Percentiles rank a stretch among this genome's conserved stretches.
These are phyloP conservation scores for Geranomyces michiganensis DNA, from an alignment of 192 early-diverging fungal species.

Conservation along the genomic window DNA sequence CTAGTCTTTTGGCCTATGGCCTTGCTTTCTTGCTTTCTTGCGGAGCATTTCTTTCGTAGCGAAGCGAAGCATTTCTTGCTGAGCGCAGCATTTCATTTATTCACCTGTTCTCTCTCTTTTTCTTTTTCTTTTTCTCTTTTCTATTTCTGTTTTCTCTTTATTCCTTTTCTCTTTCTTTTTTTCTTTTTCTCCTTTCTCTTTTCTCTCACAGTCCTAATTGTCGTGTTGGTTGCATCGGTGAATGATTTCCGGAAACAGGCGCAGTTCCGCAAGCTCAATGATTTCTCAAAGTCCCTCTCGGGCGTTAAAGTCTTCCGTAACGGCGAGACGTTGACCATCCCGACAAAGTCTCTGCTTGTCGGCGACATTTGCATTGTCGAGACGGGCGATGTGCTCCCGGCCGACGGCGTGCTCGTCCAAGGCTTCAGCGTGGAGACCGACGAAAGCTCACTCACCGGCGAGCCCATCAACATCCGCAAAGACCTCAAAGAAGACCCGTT, in stretches of 20 bases:
- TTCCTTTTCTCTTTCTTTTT: neutral
- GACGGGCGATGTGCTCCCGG: conserved; percentile 92
- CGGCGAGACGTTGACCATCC: conserved; percentile 73
- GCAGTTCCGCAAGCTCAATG: conserved; percentile 57
- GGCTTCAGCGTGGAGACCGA: conserved; percentile 84
- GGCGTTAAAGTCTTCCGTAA: conserved; percentile 64
- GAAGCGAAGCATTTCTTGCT: too few species aligned
- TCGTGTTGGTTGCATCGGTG: conserved; percentile 87
- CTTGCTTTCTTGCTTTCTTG: too few species aligned
- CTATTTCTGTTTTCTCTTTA: too few species aligned
- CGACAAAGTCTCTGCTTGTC: conserved; percentile 79
- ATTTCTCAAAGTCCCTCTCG: conserved; percentile 44
- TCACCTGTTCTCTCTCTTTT: neutral
- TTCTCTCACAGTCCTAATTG: conserved; percentile 70
- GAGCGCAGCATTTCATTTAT: too few species aligned
- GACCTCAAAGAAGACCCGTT: conserved; percentile 71
- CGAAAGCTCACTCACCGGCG: conserved; percentile 91
- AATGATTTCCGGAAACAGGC: conserved; percentile 66
- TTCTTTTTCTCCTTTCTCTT: neutral
- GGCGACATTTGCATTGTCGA: conserved; percentile 88
- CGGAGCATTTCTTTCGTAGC: too few species aligned
- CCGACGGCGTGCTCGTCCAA: conserved; percentile 84
- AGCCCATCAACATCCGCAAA: conserved; percentile 86
- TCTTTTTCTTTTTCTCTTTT: neutral
- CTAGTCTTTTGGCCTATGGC: too few species aligned